Conservation (phyloP, 2,329 filamentous ascomycete species). For the Fusarium succisae region DNA sequence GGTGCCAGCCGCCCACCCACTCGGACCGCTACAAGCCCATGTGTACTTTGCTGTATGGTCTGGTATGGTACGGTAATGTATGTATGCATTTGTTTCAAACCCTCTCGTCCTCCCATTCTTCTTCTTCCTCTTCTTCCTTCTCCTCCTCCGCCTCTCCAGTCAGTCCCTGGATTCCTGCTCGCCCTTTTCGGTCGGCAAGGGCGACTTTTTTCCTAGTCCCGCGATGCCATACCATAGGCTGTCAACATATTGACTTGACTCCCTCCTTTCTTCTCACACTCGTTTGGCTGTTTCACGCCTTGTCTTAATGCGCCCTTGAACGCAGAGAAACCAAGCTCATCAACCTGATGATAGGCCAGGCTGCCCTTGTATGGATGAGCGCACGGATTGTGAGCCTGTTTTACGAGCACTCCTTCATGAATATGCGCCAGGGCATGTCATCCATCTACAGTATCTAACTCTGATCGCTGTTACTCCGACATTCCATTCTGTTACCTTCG, state of each 20-base stretch:
- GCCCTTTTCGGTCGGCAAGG: conserved; percentile 39
- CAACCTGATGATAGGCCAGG: conserved; percentile 38
- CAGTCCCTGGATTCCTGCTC: conserved; percentile 24
- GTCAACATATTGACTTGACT: neutral
- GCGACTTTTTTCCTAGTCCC: conserved; percentile 18
- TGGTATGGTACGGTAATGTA: neutral
- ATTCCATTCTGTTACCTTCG: conserved; percentile 26
- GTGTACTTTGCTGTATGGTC: neutral
- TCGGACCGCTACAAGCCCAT: conserved; percentile 31
- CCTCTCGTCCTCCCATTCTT: conserved; percentile 31
- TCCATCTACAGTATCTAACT: conserved; percentile 13
- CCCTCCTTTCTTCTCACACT: conserved; percentile 34
- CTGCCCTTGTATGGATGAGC: conserved; percentile 40
- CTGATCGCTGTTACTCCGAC: conserved; percentile 22
- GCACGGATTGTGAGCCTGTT: conserved; percentile 37
- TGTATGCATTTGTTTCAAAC: conserved; percentile 41
- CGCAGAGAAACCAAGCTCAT: conserved; percentile 18
- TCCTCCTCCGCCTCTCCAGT: neutral
- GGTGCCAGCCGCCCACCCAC: conserved; percentile 40
- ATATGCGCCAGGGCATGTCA: conserved; percentile 35
- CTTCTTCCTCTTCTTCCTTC: neutral
- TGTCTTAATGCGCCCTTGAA: conserved; percentile 22
- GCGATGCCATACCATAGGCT: conserved; percentile 44
- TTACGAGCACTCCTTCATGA: conserved; percentile 32
- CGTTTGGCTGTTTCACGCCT: conserved; percentile 30